Conservation (phyloP, 2,329 filamentous ascomycete genomes). For the Pseudogymnoascus sp. region DNA sequence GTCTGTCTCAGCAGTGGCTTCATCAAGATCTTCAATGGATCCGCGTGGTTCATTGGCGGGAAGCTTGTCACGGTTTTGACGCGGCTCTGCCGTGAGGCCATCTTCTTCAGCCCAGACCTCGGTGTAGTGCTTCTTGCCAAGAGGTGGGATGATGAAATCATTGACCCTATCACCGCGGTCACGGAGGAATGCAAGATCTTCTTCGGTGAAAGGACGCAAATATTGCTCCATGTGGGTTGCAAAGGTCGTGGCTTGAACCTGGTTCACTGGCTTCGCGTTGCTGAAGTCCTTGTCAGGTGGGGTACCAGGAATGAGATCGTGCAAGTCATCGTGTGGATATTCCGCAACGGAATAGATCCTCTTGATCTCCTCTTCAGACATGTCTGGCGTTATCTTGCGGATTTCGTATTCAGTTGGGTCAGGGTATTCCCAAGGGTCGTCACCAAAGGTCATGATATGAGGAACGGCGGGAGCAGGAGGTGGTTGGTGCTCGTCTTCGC, state of each 20-base stretch:
- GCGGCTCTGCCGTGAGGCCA: conserved; percentile 58
- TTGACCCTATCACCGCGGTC: conserved; percentile 78
- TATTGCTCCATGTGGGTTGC: conserved; percentile 87
- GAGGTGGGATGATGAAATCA: conserved; percentile 78
- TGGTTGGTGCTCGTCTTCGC: conserved; percentile 45
- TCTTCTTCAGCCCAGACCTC: conserved; percentile 96
- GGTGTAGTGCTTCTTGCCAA: conserved; percentile 76
- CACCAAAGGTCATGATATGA: conserved; percentile 71
- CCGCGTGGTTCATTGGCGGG: conserved; percentile 77
- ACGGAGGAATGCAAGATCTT: conserved; percentile 86
- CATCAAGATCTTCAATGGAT: conserved; percentile 76
- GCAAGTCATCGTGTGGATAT: conserved; percentile 73
- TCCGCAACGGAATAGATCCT: conserved; percentile 79
- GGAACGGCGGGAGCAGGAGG: conserved; percentile 52
- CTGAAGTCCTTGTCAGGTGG: conserved; percentile 94
- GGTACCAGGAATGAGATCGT: conserved; percentile 77
- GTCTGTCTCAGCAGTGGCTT: conserved; percentile 80
- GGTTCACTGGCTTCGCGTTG: conserved; percentile 83
- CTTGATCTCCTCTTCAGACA: conserved; percentile 78
- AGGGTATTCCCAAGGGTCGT: conserved; percentile 81
- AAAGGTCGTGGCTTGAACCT: conserved; percentile 91
- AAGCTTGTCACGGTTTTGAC: conserved; percentile 54
- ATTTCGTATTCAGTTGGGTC: conserved; percentile 96
- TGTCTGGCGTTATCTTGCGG: conserved; percentile 60
- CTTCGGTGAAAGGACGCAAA: conserved; percentile 81